Evolutionary conservation across 768 basidiomycete species (phyloP).

Genomic region (Leucocoprinus birnbaumii): DNA sequence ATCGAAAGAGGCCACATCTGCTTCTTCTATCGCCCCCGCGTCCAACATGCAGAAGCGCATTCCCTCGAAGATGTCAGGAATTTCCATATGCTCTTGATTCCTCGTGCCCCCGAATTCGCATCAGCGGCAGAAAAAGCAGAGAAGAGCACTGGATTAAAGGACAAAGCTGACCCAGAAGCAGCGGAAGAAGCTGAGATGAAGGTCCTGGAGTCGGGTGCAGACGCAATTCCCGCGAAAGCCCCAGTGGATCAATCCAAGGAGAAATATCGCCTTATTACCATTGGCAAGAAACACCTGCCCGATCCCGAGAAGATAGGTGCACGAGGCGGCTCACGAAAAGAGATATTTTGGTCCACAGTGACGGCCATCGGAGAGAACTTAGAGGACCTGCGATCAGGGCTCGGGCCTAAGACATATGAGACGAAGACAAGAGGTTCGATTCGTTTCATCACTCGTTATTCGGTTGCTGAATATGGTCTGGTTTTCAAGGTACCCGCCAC

Average conservation of each 20-base stretch:
- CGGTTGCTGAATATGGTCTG: too few relatives aligned
- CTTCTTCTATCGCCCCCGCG: slow-evolving; percentile 62
- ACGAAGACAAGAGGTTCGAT: slow-evolving; percentile 56
- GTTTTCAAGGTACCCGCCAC: slow-evolving; percentile 52
- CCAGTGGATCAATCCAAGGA: slow-evolving; percentile 32
- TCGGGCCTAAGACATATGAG: slow-evolving; percentile 52
- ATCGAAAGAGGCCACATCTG: slow-evolving; percentile 62
- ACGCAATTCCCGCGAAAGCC: slow-evolving; percentile 44
- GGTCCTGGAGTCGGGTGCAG: slow-evolving; percentile 39
- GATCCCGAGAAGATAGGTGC: slow-evolving; percentile 32
- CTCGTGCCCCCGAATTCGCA: slow-evolving; percentile 45
- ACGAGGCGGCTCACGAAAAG: slow-evolving; percentile 31
- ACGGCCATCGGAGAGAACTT: slow-evolving; percentile 51
- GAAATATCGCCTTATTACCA: slow-evolving; percentile 45
- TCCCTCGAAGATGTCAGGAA: slow-evolving; percentile 56
- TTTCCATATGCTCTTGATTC: slow-evolving; percentile 60
- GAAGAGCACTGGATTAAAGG: slow-evolving; percentile 3
- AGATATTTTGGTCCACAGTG: slow-evolving; percentile 52
- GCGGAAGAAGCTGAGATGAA: slow-evolving; percentile 36
- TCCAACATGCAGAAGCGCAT: slow-evolving; percentile 48
- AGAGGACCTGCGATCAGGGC: slow-evolving; percentile 38
- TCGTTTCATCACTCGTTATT: neutral
- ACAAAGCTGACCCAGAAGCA: slow-evolving; percentile 19
- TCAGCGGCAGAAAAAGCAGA: slow-evolving; percentile 9
- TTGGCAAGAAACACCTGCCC: slow-evolving; percentile 60